These are phyloP conservation scores for Pseudogymnoascus sp. DNA, from an alignment of 2,329 filamentous ascomycete species.

Conservation along the genomic window DNA sequence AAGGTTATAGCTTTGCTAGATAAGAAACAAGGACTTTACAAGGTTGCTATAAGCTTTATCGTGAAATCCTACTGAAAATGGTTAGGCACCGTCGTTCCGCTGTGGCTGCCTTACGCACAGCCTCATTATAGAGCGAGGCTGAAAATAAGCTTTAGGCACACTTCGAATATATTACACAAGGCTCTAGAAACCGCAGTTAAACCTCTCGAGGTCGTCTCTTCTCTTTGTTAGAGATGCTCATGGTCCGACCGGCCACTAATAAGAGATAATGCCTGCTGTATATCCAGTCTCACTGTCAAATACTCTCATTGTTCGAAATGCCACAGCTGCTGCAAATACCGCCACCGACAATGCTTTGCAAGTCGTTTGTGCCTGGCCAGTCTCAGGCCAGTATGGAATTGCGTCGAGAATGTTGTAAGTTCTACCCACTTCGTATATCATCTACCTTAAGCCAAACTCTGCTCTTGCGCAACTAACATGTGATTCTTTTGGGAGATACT, in stretches of 20 bases:
- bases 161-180: neutral
- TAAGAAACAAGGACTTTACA: neutral
- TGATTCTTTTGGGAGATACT: slow-evolving; percentile 41
- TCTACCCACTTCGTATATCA: neutral
- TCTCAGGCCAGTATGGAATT: slow-evolving; percentile 49
- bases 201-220: neutral
- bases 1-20: neutral
- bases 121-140: neutral
- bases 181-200: neutral
- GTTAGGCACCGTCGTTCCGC: neutral
- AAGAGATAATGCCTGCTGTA: slow-evolving; percentile 30
- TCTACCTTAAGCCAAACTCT: no score
- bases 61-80: neutral
- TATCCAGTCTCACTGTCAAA: slow-evolving; percentile 25
- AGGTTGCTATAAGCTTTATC: neutral
- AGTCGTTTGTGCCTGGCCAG: slow-evolving; percentile 49
- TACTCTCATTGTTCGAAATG: slow-evolving; percentile 18
- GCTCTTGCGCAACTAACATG: no score
- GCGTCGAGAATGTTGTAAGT: slow-evolving; percentile 45
- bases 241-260: neutral
- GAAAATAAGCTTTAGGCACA: neutral
- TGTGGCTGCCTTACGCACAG: neutral
- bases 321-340: slow-evolving; percentile 16
- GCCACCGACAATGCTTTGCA: slow-evolving; percentile 27
- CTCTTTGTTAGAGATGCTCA: neutral